Evolutionary conservation across 2,329 filamentous ascomycete species (phyloP), one percentile per base, ranked within the genome.

Genomic region (Dryadomyces quercivorus): DNA sequence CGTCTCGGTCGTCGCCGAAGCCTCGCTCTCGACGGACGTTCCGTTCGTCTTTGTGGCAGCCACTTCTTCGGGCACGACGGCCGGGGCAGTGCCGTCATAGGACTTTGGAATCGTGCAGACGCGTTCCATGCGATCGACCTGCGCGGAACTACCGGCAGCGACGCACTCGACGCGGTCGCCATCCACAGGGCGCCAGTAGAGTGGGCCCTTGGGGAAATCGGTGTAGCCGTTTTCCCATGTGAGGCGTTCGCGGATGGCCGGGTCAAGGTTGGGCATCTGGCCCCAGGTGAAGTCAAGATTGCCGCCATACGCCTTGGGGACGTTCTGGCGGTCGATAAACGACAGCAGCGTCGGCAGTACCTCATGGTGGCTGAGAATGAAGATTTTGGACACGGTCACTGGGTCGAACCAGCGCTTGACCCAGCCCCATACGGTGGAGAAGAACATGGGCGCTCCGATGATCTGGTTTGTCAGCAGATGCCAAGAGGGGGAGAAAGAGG

Each of bases 371-470:
- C 77, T 76, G 54, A 97, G 80, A 62, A 97, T 93, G 68, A 95
- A 95, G 67, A 97, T 96, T 73, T 97, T 97, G 63, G 88, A 93
- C 3, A 90, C 88, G 38, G 92, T 96, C 58, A 90, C 89, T 7
- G 91, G 91, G 71, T 91, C 86, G 64, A 95, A 95, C 90, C 91
- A 95, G 64, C 86, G 85, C 76, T 95, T 95, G 70, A 95, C 80
- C 89, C 90, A 95, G 60, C 87, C 83, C 91, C 91, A 92, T 57
- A 95, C 88, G 2, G 89, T 95, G 51, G 86, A 86, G 74, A 95
- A 95, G 77, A 95, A 95, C 48, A 79, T 73, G 8, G 92, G 92
- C 0, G 92, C 92, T 58, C 91, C 91, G 59, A 96, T 89, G 63
- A 97, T 86, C 77, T 82, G 38, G 12, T 8, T 34, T 13, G 50